phyloP scores from a whole-genome alignment of 495 filamentous ascomycete genomes.

The Sordaria brevicollis region DNA sequence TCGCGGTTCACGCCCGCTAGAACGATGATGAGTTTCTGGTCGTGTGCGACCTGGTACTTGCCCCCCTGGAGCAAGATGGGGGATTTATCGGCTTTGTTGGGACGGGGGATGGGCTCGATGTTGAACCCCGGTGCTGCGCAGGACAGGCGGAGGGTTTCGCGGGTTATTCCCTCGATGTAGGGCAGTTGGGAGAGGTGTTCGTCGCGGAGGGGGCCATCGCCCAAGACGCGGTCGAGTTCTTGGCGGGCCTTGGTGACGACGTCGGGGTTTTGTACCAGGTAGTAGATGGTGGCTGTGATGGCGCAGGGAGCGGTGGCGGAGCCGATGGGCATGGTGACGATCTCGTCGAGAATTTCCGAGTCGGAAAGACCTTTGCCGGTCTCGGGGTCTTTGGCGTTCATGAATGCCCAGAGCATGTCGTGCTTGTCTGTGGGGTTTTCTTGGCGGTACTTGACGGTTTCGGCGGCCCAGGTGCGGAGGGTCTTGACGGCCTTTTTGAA shows the following conservation, averaged over 20 bases:
- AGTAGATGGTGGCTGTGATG: conserved; percentile 45
- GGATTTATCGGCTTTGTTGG: conserved; percentile 30
- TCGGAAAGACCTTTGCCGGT: conserved; percentile 50
- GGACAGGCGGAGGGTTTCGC: conserved; percentile 55
- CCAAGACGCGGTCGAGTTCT: conserved; percentile 55
- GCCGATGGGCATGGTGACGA: conserved; percentile 48
- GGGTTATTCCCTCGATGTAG: conserved; percentile 54
- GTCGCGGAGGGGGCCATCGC: conserved; percentile 37
- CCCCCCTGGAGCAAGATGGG: conserved; percentile 43
- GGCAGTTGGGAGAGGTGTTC: conserved; percentile 49
- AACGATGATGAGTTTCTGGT: conserved; percentile 51
- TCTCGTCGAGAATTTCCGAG: conserved; percentile 55
- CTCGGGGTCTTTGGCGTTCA: conserved; percentile 53
- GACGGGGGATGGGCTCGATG: conserved; percentile 43
- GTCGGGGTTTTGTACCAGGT: conserved; percentile 50
- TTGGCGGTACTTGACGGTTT: conserved; percentile 48
- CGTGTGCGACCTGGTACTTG: conserved; percentile 53
- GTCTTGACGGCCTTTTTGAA: conserved; percentile 43
- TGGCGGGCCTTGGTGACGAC: conserved; percentile 50
- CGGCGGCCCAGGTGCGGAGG: conserved; percentile 42
- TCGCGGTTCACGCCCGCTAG: conserved; percentile 55
- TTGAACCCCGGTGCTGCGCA: conserved; percentile 61
- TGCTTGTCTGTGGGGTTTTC: conserved; percentile 49
- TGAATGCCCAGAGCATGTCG: conserved; percentile 58
- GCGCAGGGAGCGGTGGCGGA: conserved; percentile 37